Percentiles rank a stretch among this genome's conserved stretches.
phyloP scores from a whole-genome alignment of 768 basidiomycete genomes.

The Gloeophyllum trabeum region DNA sequence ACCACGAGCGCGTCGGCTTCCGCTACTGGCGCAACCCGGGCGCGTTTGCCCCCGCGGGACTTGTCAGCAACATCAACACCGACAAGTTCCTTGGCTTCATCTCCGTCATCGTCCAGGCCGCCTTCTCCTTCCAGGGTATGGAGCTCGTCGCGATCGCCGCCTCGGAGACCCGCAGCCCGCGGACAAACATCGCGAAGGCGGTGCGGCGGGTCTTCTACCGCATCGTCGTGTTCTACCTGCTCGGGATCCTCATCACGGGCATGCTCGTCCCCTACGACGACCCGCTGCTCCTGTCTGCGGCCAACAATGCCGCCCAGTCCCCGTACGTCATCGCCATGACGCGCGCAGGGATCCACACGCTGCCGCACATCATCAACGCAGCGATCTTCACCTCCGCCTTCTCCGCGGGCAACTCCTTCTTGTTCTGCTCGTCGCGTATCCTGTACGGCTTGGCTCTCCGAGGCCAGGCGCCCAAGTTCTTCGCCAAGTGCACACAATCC shows the following conservation, averaged over 20 bases:
- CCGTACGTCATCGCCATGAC: slow-evolving; percentile 81
- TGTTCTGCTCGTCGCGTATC: slow-evolving; percentile 40
- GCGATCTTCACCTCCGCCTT: slow-evolving; percentile 61
- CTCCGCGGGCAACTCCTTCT: slow-evolving; percentile 58
- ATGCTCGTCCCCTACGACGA: slow-evolving; percentile 73
- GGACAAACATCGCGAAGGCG: slow-evolving; percentile 70
- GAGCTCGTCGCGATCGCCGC: slow-evolving; percentile 68
- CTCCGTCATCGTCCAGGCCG: slow-evolving; percentile 37
- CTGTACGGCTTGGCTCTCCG: slow-evolving; percentile 25
- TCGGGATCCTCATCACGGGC: slow-evolving; percentile 56
- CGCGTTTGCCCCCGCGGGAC: slow-evolving; percentile 21
- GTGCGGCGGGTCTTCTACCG: slow-evolving; percentile 72
- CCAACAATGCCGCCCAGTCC: slow-evolving; percentile 62
- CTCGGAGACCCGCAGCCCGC: slow-evolving; percentile 68
- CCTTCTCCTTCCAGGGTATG: slow-evolving; percentile 72
- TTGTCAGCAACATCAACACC: slow-evolving; percentile 20
- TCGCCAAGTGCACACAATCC: slow-evolving; percentile 32
- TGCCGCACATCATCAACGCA: slow-evolving; percentile 56
- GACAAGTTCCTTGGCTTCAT: slow-evolving; percentile 30
- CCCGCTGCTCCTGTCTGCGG: slow-evolving; percentile 30
- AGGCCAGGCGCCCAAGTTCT: slow-evolving; percentile 28
- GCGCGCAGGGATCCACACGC: slow-evolving; percentile 54
- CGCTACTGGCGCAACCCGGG: slow-evolving; percentile 73
- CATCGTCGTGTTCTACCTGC: slow-evolving; percentile 66
- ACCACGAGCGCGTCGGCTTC: slow-evolving; percentile 57